Conservation (phyloP, 768 basidiomycete genomes). For the Boletus sp. region DNA sequence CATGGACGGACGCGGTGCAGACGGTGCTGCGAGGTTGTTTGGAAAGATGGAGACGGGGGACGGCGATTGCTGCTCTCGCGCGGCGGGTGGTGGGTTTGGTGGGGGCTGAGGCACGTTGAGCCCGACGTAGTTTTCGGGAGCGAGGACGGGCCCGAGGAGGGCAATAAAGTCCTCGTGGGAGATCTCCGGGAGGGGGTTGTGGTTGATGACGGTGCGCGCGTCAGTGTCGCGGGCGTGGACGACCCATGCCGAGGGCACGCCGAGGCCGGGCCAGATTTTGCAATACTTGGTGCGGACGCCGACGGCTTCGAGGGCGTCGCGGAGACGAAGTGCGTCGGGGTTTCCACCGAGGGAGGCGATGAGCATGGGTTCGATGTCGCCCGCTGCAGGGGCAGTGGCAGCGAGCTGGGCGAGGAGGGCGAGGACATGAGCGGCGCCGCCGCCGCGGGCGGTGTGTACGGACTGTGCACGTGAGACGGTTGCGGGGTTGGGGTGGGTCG, state of each 20-base stretch:
- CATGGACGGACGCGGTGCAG: constrained; percentile 35
- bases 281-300: constrained; percentile 72
- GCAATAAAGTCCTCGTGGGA: constrained; percentile 86
- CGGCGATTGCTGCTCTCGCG: constrained; percentile 19
- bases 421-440: constrained; percentile 68
- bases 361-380: constrained; percentile 51
- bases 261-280: constrained; percentile 68
- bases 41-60: constrained; percentile 33
- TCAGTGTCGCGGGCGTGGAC: constrained; percentile 68
- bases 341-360: constrained; percentile 75
- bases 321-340: constrained; percentile 62
- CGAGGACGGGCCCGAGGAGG: constrained; percentile 74
- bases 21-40: constrained; percentile 17
- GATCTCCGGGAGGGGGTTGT: constrained; percentile 84
- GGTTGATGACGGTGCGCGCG: constrained; percentile 73
- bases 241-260: constrained; percentile 82
- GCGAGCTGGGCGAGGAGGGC: constrained; percentile 70
- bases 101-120: constrained; percentile 18
- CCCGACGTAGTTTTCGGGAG: constrained; percentile 71
- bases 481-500: constrained; percentile 55
- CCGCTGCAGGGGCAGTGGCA: constrained; percentile 24
- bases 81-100: constrained; percentile 18
- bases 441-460: constrained; percentile 65
- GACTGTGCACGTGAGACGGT: constrained; percentile 69
- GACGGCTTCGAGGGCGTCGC: constrained; percentile 61